Conservation (phyloP, 805 yeast genomes). For the Ogataea degrootiae region DNA sequence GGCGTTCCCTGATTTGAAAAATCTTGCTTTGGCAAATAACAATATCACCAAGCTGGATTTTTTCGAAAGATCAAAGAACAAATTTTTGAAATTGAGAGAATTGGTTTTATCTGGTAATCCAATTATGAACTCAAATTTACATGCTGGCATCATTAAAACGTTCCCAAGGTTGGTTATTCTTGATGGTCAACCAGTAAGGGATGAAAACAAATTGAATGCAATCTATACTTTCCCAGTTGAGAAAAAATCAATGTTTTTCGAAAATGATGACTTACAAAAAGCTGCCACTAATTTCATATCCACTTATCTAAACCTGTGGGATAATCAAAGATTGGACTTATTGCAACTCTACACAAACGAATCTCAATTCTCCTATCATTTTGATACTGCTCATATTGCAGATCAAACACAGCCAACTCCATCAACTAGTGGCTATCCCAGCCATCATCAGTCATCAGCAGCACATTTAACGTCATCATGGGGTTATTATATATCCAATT, state of each 20-base stretch:
- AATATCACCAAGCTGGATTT: conserved; percentile 51
- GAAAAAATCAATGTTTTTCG: conserved; percentile 70
- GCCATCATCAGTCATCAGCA: conserved; percentile 4
- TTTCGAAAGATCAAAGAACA: conserved; percentile 73
- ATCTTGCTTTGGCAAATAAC: conserved; percentile 78
- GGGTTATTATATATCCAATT: conserved; percentile 64
- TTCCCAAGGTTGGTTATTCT: conserved; percentile 81
- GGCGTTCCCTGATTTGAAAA: conserved; percentile 69
- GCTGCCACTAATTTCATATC: conserved; percentile 74
- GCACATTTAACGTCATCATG: conserved; percentile 31
- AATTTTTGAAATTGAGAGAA: conserved; percentile 69
- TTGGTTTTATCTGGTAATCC: conserved; percentile 79
- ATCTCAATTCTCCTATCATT: conserved; percentile 79
- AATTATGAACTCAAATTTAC: conserved; percentile 41
- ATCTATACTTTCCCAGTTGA: conserved; percentile 54
- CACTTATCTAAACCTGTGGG: conserved; percentile 79
- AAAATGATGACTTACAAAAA: conserved; percentile 62
- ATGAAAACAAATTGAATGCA: conserved; percentile 52
- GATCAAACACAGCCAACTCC: conserved; percentile 11
- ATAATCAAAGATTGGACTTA: conserved; percentile 65
- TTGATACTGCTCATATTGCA: conserved; percentile 55
- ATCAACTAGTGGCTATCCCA: conserved; percentile 8
- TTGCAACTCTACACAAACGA: conserved; percentile 71
- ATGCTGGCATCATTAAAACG: conserved; percentile 55
- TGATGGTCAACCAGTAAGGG: conserved; percentile 75